A percentile compares a stretch with the other conserved stretches of the same genome.
Conservation (phyloP, 768 basidiomycete genomes). For the Pholiota microspora region DNA sequence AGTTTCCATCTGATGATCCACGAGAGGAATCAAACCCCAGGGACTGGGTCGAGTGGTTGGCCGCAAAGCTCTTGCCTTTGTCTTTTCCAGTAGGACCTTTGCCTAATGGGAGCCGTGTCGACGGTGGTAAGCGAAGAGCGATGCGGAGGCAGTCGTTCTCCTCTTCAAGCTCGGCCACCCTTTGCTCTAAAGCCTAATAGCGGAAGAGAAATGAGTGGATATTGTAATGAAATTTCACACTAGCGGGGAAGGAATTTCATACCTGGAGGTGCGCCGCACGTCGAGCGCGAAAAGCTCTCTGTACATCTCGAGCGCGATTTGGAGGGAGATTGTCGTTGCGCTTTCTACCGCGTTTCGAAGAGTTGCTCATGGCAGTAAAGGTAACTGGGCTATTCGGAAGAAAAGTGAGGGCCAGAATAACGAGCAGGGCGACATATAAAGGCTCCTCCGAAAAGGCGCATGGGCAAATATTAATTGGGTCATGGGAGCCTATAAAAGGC, state of each 20-base stretch:
- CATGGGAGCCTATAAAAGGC: constrained; percentile 21
- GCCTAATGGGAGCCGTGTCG: constrained; percentile 68
- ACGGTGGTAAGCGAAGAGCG: constrained; percentile 70
- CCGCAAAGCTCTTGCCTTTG: constrained; percentile 58
- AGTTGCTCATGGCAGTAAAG: constrained; percentile 46
- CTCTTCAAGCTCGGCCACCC: constrained; percentile 80
- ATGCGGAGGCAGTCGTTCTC: constrained; percentile 77
- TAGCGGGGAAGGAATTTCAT: constrained; percentile 27
- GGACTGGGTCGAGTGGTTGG: constrained; percentile 15
- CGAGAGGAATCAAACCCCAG: constrained; percentile 36
- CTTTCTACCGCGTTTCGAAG: constrained; percentile 85
- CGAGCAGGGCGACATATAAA: constrained; percentile 37
- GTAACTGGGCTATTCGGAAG: constrained; percentile 27
- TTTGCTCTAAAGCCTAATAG: constrained; percentile 71
- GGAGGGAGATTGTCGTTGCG: constrained; percentile 79
- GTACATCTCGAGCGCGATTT: constrained; percentile 84
- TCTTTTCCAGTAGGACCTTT: constrained; percentile 89
- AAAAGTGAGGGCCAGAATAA: constrained; percentile 15
- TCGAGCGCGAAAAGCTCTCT: constrained; percentile 85
- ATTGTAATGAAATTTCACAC: constrained; percentile 43
- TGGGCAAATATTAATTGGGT: constrained; percentile 31
- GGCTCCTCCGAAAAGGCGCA: constrained; percentile 29
- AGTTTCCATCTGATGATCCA: constrained; percentile 43
- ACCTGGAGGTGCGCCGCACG: constrained; percentile 87
- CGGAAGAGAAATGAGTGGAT: constrained; percentile 23